phyloP scores from a whole-genome alignment of 1,284 basidiomycete species.

The Cutaneotrichosporon mucoides region DNA sequence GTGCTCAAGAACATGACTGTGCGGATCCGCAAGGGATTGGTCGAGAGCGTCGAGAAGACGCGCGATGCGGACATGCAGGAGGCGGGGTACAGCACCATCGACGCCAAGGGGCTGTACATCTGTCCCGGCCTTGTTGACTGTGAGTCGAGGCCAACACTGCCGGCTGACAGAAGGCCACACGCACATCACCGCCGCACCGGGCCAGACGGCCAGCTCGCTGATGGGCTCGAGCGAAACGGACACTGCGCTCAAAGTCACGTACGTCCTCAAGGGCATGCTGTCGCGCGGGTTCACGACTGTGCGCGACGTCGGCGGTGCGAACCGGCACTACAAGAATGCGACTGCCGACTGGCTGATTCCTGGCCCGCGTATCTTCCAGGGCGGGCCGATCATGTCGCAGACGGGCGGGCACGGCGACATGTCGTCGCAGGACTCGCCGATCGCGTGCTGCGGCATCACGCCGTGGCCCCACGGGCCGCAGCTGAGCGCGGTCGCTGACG shows the following conservation, averaged over 20 bases:
- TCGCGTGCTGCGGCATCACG: slow-evolving; percentile 45
- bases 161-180: slow-evolving; percentile 47
- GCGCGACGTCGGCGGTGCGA: slow-evolving; percentile 55
- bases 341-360: slow-evolving; percentile 52
- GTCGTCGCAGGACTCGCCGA: slow-evolving; percentile 16
- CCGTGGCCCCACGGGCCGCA: slow-evolving; percentile 4
- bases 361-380: slow-evolving; percentile 53
- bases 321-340: slow-evolving; percentile 51
- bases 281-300: slow-evolving; percentile 54
- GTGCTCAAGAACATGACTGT: slow-evolving; percentile 37
- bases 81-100: slow-evolving; percentile 31
- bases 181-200: slow-evolving; percentile 52
- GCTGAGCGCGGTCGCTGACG: slow-evolving; percentile 22
- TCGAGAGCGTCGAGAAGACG: slow-evolving; percentile 35
- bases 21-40: slow-evolving; percentile 39
- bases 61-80: slow-evolving; percentile 19
- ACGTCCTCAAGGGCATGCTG: slow-evolving; percentile 52
- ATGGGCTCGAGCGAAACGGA: slow-evolving; percentile 35
- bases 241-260: slow-evolving; percentile 49
- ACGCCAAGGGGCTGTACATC: slow-evolving; percentile 50
- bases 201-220: slow-evolving; percentile 21
- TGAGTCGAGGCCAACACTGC: slow-evolving; percentile 7
- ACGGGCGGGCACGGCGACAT: slow-evolving; percentile 53
- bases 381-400: slow-evolving; percentile 53
- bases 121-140: slow-evolving; percentile 48